Conservation (phyloP, 2,329 filamentous ascomycete genomes). For the Microsporum canis region DNA sequence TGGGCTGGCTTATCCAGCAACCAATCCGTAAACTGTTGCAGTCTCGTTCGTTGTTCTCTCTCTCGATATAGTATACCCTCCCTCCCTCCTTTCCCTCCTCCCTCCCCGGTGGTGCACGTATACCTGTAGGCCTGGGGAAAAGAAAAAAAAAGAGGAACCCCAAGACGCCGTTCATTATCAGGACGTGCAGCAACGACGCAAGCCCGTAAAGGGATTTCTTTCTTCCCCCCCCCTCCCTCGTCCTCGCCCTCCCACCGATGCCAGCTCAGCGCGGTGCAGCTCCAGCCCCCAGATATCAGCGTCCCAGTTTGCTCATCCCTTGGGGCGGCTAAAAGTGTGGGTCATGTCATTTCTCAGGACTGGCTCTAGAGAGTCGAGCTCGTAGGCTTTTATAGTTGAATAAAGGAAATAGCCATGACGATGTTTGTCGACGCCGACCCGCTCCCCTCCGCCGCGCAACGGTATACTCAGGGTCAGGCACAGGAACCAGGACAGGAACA, state of each 20-base stretch:
- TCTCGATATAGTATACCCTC: neutral
- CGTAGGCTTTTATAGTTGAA: neutral
- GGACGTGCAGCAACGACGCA: neutral
- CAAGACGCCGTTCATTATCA: neutral
- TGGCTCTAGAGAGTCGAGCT: slow-evolving; percentile 2
- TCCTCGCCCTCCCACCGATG: neutral
- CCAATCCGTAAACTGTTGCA: neutral
- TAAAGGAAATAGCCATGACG: neutral
- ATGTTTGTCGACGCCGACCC: neutral
- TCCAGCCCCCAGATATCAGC: neutral
- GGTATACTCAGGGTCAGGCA: neutral
- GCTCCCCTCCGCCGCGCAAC: neutral
- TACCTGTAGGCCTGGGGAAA: neutral
- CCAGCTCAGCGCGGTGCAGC: neutral
- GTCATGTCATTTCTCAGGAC: slow-evolving; percentile 4
- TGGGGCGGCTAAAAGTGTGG: neutral
- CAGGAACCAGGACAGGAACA: neutral
- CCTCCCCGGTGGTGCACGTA: neutral
- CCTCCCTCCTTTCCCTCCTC: neutral
- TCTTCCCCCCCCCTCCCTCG: neutral
- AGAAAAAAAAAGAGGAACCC: neutral
- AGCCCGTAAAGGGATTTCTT: too few species aligned
- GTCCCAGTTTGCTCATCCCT: neutral
- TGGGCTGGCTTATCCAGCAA: slow-evolving; percentile 1
- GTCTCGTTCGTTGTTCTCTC: too few species aligned